Evolutionary conservation across 495 filamentous ascomycete species (phyloP).

Genomic region (Copromyces sp.): DNA sequence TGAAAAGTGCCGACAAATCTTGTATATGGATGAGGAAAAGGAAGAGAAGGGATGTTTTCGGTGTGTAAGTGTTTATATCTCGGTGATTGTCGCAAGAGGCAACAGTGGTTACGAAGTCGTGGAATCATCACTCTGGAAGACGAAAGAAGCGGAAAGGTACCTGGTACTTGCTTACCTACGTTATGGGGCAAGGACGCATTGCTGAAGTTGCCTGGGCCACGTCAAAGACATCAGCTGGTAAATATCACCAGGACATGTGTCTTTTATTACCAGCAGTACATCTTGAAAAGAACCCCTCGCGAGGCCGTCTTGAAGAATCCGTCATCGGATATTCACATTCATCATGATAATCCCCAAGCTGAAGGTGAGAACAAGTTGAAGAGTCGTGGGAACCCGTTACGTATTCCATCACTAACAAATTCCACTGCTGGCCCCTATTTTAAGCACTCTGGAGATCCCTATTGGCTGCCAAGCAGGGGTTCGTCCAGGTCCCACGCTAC

Average conservation of each 20-base stretch:
- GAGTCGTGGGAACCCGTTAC: background rate
- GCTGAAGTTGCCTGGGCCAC: background rate
- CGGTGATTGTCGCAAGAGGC: slow-evolving; percentile 3
- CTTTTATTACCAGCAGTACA: background rate
- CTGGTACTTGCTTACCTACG: background rate
- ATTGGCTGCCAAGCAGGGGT: background rate
- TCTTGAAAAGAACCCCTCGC: background rate
- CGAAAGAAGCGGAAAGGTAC: slow-evolving; percentile 2
- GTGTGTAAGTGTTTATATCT: background rate
- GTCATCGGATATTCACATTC: background rate
- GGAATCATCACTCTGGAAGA: slow-evolving; percentile 9
- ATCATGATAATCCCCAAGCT: background rate
- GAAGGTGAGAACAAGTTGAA: background rate
- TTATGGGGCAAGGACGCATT: background rate
- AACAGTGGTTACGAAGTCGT: slow-evolving; percentile 14
- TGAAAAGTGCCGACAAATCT: background rate
- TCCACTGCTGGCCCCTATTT: background rate
- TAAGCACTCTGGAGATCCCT: background rate
- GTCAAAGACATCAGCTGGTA: background rate
- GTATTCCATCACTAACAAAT: background rate
- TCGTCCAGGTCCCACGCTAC: background rate
- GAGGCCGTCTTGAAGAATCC: background rate
- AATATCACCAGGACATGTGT: background rate
- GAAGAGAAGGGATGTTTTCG: background rate
- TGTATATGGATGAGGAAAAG: background rate